Evolutionary conservation across 1,284 basidiomycete genomes (phyloP), one percentile per base, ranked within the genome.

Genomic region (Neonothopanus nambi): DNA sequence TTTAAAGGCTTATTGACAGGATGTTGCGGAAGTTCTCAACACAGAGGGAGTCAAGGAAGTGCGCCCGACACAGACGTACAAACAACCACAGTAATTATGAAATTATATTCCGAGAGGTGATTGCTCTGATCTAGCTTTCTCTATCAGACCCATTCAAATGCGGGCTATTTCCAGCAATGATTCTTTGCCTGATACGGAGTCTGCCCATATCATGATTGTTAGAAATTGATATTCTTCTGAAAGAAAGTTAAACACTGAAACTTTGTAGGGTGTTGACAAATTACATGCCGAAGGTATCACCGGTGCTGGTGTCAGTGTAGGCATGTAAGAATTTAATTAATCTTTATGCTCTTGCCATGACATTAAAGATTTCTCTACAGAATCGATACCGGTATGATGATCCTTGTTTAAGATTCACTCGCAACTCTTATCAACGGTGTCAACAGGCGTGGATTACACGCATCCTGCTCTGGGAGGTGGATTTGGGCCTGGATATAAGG

Each of bases 391-490:
- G 30, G 30, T 51, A 41, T 17, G 12, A 26, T 28, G 15, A 51
- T 30, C 8, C 23, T 30, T 11, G 7, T 43, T 24, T 13, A 26
- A 38, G 23, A 8, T 15, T 6, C n/a, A n/a, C n/a, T n/a, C n/a
- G n/a, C n/a, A 11, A 47, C 13, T 33, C 8, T 33, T 4, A 33
- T 33, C n/a, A n/a, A 5, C 30, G 9, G 9, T 0, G 24, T 30
- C 28, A 13, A 18, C 20, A 53, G 76, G 77, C 44, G 70, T 80
- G 52, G 80, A 83, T 62, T 83, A 80, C 65, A 79, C 72, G 2
- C 75, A 80, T 56, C 76, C 78, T 7, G 68, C 70, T 17, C 75
- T 85, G 28, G 83, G 77, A n/a, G 78, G 77, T 1, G 78, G 74
- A 44, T 77, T 81, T 51, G 80, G 80, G 3, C 57, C 70, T 0